Percentiles rank a stretch among this genome's conserved stretches.
phyloP scores from a whole-genome alignment of 2,329 filamentous ascomycete genomes.

The Septoria petroselini region DNA sequence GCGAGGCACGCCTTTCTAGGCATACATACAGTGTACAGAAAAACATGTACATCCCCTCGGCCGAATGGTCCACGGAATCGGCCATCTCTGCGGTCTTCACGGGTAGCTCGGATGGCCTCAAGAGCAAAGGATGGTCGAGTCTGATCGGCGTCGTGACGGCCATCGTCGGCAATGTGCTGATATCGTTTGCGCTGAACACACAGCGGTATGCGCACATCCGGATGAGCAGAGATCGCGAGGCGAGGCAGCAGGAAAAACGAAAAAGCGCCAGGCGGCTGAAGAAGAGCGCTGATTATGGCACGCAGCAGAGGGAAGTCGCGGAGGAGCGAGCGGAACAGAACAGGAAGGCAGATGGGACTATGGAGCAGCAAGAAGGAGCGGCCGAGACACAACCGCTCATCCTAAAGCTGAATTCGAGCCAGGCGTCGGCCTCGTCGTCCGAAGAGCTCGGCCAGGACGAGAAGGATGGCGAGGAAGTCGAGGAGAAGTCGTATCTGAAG shows the following conservation, averaged over 20 bases:
- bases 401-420: constrained; percentile 48
- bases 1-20: too few relatives aligned
- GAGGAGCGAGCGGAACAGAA: constrained; percentile 35
- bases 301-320: constrained; percentile 39
- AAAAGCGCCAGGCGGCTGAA: constrained; percentile 36
- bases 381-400: constrained; percentile 54
- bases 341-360: constrained; percentile 20
- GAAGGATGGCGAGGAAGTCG: constrained; percentile 40
- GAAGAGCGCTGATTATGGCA: constrained; percentile 51
- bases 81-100: constrained; percentile 7
- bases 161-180: constrained; percentile 87
- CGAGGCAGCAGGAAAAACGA: constrained; percentile 38
- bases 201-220: constrained; percentile 93
- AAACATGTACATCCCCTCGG: constrained; percentile 11
- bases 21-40: constrained; percentile 1
- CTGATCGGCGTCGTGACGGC: constrained; percentile 92
- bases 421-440: constrained; percentile 40
- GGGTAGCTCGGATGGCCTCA: constrained; percentile 9
- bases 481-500: constrained; percentile 72
- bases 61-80: not conserved
- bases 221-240: constrained; percentile 66
- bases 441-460: constrained; percentile 42
- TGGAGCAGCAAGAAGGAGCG: constrained; percentile 39
- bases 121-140: constrained; percentile 68
- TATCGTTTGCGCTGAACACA: constrained; percentile 92